Conservation (phyloP, 345 rosid species). For the Citrus inodora region DNA sequence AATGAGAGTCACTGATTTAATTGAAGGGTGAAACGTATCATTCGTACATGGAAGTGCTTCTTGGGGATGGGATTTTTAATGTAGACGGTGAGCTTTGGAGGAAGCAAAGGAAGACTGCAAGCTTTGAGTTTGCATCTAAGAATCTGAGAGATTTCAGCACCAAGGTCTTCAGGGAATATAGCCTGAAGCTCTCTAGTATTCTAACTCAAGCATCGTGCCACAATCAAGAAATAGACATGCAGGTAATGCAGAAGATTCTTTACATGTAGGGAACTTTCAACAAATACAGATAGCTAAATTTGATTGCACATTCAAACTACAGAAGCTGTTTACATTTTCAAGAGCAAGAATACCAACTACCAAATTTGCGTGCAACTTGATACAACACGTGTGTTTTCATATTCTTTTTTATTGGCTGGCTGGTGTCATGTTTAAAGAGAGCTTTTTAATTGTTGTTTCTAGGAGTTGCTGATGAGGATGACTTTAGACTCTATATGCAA, state of each 20-base stretch:
- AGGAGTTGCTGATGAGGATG: slow-evolving; percentile 93
- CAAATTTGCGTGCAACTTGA: no score
- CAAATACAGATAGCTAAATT: background rate
- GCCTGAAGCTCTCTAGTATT: slow-evolving; percentile 70
- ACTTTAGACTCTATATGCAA: slow-evolving; percentile 91
- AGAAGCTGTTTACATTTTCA: background rate
- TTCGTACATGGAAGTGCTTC: slow-evolving; percentile 89
- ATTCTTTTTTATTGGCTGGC: background rate
- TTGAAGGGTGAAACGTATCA: slow-evolving; percentile 85
- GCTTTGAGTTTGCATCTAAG: slow-evolving; percentile 96
- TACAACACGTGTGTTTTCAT: background rate
- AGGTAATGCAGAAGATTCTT: slow-evolving; percentile 35
- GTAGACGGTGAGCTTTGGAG: slow-evolving; percentile 92
- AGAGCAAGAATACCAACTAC: no score
- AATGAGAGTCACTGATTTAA: slow-evolving; percentile 5
- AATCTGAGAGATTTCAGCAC: slow-evolving; percentile 89
- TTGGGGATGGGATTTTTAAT: slow-evolving; percentile 90
- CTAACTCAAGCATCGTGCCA: slow-evolving; percentile 50
- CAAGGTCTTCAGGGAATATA: slow-evolving; percentile 74
- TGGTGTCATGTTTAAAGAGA: background rate
- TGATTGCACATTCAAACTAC: background rate
- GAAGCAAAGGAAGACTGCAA: slow-evolving; percentile 88
- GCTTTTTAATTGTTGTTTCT: background rate
- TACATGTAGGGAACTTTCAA: background rate
- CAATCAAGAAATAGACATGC: slow-evolving; percentile 71